Base-by-base conservation (phyloP, 805 yeast species). In the Dipodascus albidus region DNA sequence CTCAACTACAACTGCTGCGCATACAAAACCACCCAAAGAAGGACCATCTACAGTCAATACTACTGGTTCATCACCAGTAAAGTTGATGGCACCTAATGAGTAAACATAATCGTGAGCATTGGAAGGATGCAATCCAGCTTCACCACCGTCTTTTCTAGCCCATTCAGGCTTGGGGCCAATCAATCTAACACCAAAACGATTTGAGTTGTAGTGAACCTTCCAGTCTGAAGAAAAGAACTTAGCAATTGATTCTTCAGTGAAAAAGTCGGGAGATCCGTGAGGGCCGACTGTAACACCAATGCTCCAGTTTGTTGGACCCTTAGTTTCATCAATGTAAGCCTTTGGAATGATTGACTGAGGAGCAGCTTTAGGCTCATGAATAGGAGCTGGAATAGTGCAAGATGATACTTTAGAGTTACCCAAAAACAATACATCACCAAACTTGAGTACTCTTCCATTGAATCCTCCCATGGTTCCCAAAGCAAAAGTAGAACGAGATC, bases 41-140 rank as follows among this genome's bases (percentile, higher is more conserved):
- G 99, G 98, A 58, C 98, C 98, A 71, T 91, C 99, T 66, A 97
- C 87, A 1, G 98, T 88, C 68, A 91, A 76, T 58, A 91, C 89
- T 33, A 91, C 99, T 1, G 98, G 98, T 70, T 91, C 98, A 70
- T 93, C 98, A 70, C 99, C 99, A 35, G 98, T 93, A 68, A 93
- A 93, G 70, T 93, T 93, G 68, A 91, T 84, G 24, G 99, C 98
- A 62, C 99, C 98, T 52, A 89, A 72, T 0, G 98, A 88, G 68
- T 91, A 91, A 52, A 91, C 98, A 65, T 91, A 93, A 72, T 91
- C 99, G 67, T 91, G 98, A 47, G 96, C 90, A 70, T 91, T 91
- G n/a, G 97, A 89, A 50, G 99, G 99, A 73, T 91, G 99, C 64
- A 91, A 75, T 54, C 99, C 99, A 55, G 93, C 99, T 63, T 89